phyloP scores from a whole-genome alignment of 202 grass and related monocot species.

The Panicum virgatum region DNA sequence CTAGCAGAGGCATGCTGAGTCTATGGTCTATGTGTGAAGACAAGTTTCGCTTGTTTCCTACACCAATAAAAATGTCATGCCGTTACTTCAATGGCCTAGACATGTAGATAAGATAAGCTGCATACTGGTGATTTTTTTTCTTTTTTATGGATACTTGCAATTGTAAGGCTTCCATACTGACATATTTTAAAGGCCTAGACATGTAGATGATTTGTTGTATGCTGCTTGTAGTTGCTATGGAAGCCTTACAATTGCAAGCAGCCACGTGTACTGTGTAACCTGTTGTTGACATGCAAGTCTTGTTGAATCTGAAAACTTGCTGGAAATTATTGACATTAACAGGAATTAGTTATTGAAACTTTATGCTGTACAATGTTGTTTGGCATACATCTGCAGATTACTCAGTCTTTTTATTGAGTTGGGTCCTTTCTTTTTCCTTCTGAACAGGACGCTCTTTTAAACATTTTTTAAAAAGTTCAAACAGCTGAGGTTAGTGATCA shows the following conservation, averaged over 20 bases:
- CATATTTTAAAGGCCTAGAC: background rate
- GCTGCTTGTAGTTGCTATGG: background rate
- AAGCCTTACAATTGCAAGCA: background rate
- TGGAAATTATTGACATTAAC: constrained; percentile 35
- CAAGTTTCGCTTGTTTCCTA: background rate
- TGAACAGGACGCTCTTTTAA: background rate
- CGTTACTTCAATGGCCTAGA: background rate
- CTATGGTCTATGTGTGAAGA: constrained; percentile 6
- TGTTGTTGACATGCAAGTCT: background rate
- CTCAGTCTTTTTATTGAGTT: background rate
- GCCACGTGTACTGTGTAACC: background rate
- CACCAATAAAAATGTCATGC: background rate
- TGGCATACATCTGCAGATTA: constrained; percentile 7
- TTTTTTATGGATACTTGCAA: background rate
- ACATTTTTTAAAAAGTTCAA: background rate
- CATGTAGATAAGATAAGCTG: background rate
- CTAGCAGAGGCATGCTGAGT: background rate
- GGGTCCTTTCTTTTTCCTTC: background rate
- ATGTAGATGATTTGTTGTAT: background rate
- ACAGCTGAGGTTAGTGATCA: background rate
- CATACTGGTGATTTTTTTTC: background rate
- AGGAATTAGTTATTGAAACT: constrained; percentile 20
- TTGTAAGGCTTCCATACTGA: no score
- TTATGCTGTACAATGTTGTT: background rate
- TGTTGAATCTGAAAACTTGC: background rate